Percentiles rank a stretch among this genome's conserved stretches.
Conservation (phyloP, 106 monocot genomes). For the Allium cepa region DNA sequence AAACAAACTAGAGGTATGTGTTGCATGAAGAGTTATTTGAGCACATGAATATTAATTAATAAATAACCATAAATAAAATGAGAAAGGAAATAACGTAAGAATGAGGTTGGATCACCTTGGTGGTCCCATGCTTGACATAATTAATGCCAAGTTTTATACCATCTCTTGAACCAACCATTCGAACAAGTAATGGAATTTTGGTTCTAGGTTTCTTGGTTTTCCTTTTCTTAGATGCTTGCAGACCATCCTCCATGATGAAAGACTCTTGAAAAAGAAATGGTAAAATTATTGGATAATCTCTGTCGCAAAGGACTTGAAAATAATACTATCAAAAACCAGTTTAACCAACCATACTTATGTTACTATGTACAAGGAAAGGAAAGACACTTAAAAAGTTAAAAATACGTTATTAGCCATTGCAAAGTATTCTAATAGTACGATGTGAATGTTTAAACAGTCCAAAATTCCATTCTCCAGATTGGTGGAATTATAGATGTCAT, state of each 20-base stretch:
- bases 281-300: conserved; percentile 55
- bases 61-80: no score
- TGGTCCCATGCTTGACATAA: conserved; percentile 80
- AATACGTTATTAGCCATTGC: conserved; percentile 48
- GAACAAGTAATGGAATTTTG: conserved; percentile 50
- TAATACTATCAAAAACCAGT: conserved; percentile 11
- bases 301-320: conserved; percentile 41
- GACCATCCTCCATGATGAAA: conserved; percentile 35
- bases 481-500: conserved; percentile 57
- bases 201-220: conserved; percentile 37
- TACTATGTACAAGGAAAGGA: no score
- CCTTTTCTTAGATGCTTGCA: conserved; percentile 26
- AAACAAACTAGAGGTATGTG: no score
- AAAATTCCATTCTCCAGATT: conserved; percentile 66
- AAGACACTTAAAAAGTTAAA: background rate
- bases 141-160: conserved; percentile 71
- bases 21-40: no score
- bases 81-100: no score
- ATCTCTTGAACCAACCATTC: conserved; percentile 73
- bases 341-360: no score
- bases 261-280: conserved; percentile 49
- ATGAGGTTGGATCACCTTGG: conserved; percentile 42
- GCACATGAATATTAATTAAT: background rate
- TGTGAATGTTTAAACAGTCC: conserved; percentile 63
- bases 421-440: conserved; percentile 46